These are phyloP conservation scores for Hippophae tibetana DNA, from an alignment of 306 rosid species.

Conservation along the genomic window DNA sequence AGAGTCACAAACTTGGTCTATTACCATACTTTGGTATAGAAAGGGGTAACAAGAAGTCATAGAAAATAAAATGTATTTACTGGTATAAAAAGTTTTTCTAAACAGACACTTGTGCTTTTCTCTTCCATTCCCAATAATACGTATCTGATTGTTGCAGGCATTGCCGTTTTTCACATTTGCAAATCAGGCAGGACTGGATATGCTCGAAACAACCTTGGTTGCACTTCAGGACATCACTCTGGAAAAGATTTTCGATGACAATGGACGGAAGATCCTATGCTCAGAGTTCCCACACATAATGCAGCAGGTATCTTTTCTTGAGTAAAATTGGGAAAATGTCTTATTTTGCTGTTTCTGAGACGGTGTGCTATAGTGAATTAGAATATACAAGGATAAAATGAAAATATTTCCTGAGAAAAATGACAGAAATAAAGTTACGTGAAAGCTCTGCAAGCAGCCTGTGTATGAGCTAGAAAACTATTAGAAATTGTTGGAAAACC, in stretches of 20 bases:
- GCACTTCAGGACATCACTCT: conserved; percentile 92
- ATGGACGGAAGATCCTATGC: conserved; percentile 74
- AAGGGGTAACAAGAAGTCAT: too few species aligned
- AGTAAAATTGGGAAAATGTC: not conserved
- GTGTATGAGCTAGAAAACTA: too few species aligned
- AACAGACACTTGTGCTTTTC: not conserved
- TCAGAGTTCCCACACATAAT: conserved; percentile 94
- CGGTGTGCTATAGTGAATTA: too few species aligned
- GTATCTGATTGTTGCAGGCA: conserved; percentile 35
- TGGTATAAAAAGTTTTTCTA: too few species aligned
- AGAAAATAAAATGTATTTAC: too few species aligned
- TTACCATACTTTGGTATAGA: too few species aligned
- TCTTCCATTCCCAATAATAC: not conserved
- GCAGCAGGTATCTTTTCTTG: conserved; percentile 63
- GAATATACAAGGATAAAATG: too few species aligned
- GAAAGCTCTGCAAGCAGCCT: too few species aligned
- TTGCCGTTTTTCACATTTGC: conserved; percentile 82
- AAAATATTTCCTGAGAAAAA: too few species aligned
- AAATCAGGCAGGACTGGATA: conserved; percentile 96
- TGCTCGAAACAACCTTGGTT: conserved; percentile 93
- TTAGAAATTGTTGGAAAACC: too few species aligned
- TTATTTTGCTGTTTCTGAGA: not conserved
- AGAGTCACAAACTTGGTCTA: too few species aligned
- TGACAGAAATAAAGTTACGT: too few species aligned
- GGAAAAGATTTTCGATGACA: conserved; percentile 86